These are phyloP conservation scores for Candida nemodendra DNA, from an alignment of 805 yeast species.

Conservation along the genomic window DNA sequence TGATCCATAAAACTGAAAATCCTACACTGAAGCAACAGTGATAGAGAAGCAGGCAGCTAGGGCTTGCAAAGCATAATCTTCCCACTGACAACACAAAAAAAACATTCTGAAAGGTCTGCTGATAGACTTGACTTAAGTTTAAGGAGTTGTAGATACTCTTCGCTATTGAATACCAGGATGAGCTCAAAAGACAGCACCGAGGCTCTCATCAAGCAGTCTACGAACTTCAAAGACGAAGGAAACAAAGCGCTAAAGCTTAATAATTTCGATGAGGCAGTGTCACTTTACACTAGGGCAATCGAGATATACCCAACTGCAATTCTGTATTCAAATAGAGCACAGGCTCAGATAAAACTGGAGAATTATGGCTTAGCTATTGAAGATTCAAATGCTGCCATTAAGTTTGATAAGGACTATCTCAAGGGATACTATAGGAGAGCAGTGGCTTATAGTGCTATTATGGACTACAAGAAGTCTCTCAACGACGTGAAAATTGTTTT, in stretches of 20 bases:
- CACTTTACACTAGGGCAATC: constrained; percentile 71
- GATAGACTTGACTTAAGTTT: no score
- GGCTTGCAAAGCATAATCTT: no score
- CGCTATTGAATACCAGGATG: no score
- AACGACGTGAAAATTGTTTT: constrained; percentile 66
- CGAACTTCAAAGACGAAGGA: constrained; percentile 64
- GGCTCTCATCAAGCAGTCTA: no score
- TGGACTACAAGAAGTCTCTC: constrained; percentile 73
- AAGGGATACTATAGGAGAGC: constrained; percentile 91
- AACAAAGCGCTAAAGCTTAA: constrained; percentile 69
- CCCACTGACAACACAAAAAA: no score
- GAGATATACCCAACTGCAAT: constrained; percentile 61
- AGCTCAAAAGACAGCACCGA: no score
- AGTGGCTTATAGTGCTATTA: constrained; percentile 69
- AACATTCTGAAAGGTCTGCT: no score
- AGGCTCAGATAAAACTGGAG: constrained; percentile 82
- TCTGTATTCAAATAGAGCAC: constrained; percentile 83
- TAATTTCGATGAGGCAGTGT: constrained; percentile 62
- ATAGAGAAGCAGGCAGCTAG: no score
- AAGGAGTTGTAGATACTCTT: no score
- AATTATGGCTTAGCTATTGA: constrained; percentile 79
- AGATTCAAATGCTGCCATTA: constrained; percentile 76
- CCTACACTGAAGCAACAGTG: no score
- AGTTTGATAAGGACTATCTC: constrained; percentile 59
- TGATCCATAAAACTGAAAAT: no score